A percentile compares a stretch with the other conserved stretches of the same genome.
Evolutionary conservation across 495 filamentous ascomycete species (phyloP).

Genomic region (Podospora fimiseda): DNA sequence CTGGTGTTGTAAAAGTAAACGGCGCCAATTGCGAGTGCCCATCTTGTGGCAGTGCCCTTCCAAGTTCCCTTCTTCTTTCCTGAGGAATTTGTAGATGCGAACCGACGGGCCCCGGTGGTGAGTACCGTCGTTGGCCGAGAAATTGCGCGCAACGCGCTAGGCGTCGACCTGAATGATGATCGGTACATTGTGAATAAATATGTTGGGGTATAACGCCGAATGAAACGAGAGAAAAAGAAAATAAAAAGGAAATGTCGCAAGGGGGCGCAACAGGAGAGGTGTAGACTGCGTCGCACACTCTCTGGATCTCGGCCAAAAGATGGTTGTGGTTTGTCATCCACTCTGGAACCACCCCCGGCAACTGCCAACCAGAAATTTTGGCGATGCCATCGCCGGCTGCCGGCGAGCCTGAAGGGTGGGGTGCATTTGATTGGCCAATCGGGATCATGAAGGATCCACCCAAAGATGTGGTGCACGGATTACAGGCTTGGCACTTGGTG

Average conservation of each 20-base stretch:
- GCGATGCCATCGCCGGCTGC: constrained; percentile 8
- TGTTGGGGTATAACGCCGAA: neutral
- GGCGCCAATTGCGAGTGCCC: constrained; percentile 68
- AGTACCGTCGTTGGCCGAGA: constrained; percentile 27
- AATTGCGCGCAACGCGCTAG: constrained; percentile 39
- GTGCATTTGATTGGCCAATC: constrained; percentile 14
- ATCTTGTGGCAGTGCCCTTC: constrained; percentile 68
- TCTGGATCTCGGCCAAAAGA: no score
- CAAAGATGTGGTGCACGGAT: no score
- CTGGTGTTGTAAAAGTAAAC: constrained; percentile 93
- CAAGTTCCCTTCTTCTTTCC: constrained; percentile 67
- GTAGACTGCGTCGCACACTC: no score
- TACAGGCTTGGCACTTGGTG: no score
- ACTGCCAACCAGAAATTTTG: constrained; percentile 22
- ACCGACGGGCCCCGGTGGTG: constrained; percentile 45
- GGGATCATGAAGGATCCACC: neutral
- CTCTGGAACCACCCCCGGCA: constrained; percentile 5
- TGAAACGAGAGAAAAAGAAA: constrained; percentile 7
- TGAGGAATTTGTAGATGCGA: constrained; percentile 64
- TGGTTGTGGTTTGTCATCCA: constrained; percentile 26
- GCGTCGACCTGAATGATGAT: constrained; percentile 50
- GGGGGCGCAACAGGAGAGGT: no score
- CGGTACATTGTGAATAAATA: constrained; percentile 50
- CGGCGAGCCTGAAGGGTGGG: constrained; percentile 5
- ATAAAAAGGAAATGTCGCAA: constrained; percentile 1